Conservation (phyloP, 768 basidiomycete genomes). For the Multifurca ochricompacta region DNA sequence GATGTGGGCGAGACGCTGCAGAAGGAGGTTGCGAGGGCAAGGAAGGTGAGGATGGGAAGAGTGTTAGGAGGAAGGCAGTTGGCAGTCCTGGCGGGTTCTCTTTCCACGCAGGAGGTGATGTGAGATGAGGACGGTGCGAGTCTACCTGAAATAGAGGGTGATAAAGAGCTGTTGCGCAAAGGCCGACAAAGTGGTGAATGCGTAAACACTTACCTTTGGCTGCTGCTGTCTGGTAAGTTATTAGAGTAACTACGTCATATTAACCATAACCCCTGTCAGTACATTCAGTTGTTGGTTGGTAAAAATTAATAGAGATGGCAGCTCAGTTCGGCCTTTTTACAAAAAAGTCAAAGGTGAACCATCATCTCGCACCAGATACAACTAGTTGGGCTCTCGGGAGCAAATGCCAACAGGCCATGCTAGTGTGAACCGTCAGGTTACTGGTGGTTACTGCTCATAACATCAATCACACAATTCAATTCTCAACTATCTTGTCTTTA, state of each 20-base stretch:
- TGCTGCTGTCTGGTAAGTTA: no score
- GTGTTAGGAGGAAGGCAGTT: constrained; percentile 54
- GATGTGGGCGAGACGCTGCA: constrained; percentile 29
- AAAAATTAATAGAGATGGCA: neutral
- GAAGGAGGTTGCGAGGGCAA: constrained; percentile 38
- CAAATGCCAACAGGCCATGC: no score
- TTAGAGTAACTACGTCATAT: neutral
- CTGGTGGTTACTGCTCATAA: no score
- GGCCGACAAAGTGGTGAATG: no score
- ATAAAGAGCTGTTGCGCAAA: no score
- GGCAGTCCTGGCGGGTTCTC: constrained; percentile 25
- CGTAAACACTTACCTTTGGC: no score
- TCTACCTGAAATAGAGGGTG: constrained; percentile 42
- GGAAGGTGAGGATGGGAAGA: constrained; percentile 47
- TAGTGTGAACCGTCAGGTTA: no score
- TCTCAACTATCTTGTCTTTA: no score
- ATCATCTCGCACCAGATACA: no score
- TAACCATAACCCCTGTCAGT: neutral
- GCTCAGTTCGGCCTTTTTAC: neutral
- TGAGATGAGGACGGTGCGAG: constrained; percentile 51
- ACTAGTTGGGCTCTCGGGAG: no score
- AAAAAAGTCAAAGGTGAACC: neutral
- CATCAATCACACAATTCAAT: no score
- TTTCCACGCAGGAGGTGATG: constrained; percentile 58
- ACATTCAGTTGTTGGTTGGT: neutral